phyloP scores from a whole-genome alignment of 805 yeast species.

The Wickerhamiella kurtzmanii region DNA sequence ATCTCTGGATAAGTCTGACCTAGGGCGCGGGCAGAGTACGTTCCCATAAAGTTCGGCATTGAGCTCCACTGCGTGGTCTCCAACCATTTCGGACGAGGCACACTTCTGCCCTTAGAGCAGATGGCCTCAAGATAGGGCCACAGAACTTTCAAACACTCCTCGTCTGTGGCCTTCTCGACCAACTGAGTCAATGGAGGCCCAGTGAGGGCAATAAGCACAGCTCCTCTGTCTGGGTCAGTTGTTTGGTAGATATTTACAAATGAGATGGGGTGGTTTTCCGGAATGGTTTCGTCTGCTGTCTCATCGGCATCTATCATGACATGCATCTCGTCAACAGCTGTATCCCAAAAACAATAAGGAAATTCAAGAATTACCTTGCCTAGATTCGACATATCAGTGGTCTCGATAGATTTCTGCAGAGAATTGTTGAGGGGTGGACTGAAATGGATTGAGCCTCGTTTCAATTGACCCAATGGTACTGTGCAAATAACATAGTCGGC shows the following conservation, averaged over 20 bases:
- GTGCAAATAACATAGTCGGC: conserved; percentile 57
- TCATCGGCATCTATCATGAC: conserved; percentile 29
- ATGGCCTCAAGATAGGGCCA: conserved; percentile 35
- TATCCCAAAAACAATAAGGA: conserved; percentile 46
- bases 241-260: conserved; percentile 48
- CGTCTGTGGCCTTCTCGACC: conserved; percentile 34
- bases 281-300: conserved; percentile 15
- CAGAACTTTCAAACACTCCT: conserved; percentile 43
- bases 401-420: conserved; percentile 30
- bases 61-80: conserved; percentile 53
- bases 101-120: conserved; percentile 17
- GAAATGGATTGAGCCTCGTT: conserved; percentile 11
- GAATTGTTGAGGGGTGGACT: conserved; percentile 30
- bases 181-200: conserved; percentile 63
- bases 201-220: conserved; percentile 50
- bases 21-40: conserved; percentile 58
- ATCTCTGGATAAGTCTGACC: conserved; percentile 57
- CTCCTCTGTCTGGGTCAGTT: conserved; percentile 25
- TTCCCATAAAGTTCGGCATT: conserved; percentile 58
- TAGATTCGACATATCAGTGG: conserved; percentile 48
- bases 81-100: conserved; percentile 30
- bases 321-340: conserved; percentile 35
- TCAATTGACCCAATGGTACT: conserved; percentile 62
- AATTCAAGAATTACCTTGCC: conserved; percentile 68
- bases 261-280: conserved; percentile 48